phyloP scores from a whole-genome alignment of 768 basidiomycete species.

The Termitomyces eurrhizus region DNA sequence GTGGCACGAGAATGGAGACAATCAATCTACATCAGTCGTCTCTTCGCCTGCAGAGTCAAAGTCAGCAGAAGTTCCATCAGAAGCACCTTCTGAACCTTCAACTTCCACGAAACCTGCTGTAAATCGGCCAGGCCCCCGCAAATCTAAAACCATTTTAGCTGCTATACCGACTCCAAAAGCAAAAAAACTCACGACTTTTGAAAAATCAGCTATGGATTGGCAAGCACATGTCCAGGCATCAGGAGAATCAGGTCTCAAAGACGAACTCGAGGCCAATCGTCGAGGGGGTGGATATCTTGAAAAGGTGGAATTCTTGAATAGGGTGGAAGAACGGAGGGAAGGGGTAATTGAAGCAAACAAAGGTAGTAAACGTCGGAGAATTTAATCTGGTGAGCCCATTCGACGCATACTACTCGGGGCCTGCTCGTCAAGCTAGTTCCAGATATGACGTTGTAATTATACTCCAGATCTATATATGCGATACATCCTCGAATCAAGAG shows the following conservation, averaged over 20 bases:
- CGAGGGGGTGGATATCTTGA: constrained; percentile 79
- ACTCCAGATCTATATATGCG: background rate
- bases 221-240: constrained; percentile 53
- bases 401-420: background rate
- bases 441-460: background rate
- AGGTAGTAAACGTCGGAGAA: constrained; percentile 48
- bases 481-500: background rate
- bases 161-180: constrained; percentile 54
- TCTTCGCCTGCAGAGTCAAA: background rate
- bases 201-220: constrained; percentile 90
- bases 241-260: constrained; percentile 40
- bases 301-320: constrained; percentile 76
- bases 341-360: constrained; percentile 56
- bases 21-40: constrained; percentile 7
- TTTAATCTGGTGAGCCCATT: background rate
- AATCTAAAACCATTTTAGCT: constrained; percentile 54
- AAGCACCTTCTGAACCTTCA: constrained; percentile 7
- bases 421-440: background rate
- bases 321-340: constrained; percentile 72
- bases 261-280: constrained; percentile 73
- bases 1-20: constrained; percentile 30
- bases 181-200: constrained; percentile 79
- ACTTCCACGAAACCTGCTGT: constrained; percentile 21
- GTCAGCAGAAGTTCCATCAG: background rate
- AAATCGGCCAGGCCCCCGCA: constrained; percentile 63